Evolutionary conservation across 441 rosid species (phyloP).

Genomic region (Kokia cookei): DNA sequence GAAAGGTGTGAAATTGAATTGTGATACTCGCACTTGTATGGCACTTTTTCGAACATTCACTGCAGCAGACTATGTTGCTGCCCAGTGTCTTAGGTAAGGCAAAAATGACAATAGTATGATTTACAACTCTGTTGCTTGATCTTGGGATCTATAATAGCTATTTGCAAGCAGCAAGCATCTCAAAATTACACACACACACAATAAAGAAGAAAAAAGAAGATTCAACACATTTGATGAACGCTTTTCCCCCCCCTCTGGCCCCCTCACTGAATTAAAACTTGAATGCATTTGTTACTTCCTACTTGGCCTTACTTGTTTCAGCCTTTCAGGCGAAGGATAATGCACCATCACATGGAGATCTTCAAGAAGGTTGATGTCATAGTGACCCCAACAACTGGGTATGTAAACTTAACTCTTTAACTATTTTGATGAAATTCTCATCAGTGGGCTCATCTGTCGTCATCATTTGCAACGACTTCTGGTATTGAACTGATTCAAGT

Average conservation of each 20-base stretch:
- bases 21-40: conserved; percentile 61
- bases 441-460: background rate
- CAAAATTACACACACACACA: background rate
- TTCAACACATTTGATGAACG: background rate
- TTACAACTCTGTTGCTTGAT: background rate
- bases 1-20: conserved; percentile 46
- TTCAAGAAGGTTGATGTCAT: conserved; percentile 79
- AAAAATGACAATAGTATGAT: background rate
- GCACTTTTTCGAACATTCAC: conserved; percentile 69
- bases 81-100: conserved; percentile 72
- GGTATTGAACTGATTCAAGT: background rate
- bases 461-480: background rate
- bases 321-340: conserved; percentile 70
- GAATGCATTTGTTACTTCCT: conserved; percentile 1
- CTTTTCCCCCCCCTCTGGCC: background rate
- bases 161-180: background rate
- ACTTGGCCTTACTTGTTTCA: conserved; percentile 21
- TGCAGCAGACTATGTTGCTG: conserved; percentile 70
- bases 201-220: background rate
- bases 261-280: background rate
- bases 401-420: conserved; percentile 9
- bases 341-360: conserved; percentile 75
- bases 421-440: background rate
- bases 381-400: conserved; percentile 89
- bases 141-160: background rate